Evolutionary conservation across 257 asterid genomes (phyloP), one percentile per base, ranked within the genome.

Genomic region (Nicotiana sylvestris): DNA sequence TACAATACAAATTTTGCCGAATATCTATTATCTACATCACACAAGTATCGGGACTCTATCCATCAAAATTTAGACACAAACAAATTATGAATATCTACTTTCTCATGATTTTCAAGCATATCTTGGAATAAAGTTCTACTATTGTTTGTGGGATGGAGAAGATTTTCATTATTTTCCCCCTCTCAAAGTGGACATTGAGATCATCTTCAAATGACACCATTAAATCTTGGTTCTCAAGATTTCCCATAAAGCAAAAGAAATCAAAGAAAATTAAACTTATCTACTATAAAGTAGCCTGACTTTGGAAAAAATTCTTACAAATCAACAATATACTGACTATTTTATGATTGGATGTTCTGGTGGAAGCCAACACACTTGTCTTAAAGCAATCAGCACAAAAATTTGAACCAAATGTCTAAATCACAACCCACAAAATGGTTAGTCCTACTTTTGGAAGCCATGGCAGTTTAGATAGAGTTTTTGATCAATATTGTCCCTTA

Each of bases 151-250:
- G 81, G 80, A 46, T 68, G 37, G 32, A 53, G 61, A 79, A 61
- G 65, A 46, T 74, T 67, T 58, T 72, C 49, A 25, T 82, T 68
- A 56, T 35, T 33, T 21, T 49, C 66, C 27, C 81, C 58, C 77
- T 76, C 78, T 86, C 33, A 58, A 37, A 81, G 88, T 82, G 85
- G 81, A 13, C 30, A 76, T 12, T 76, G 80, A 27, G 82, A 60
- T 83, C 85, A 77, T 62, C 82, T 81, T 84, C 83, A 67, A 85
- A 85, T 69, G 27, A 62, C 87, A 87, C 84, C 81, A 82, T 49
- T 51, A 56, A 25, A 68, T 37, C 64, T 80, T 66, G 89, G 83
- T 83, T 83, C 85, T 81, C 66, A 12, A 70, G 87, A 86, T 81
- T 60, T 84, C 49, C 65, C 77, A 53, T 64, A 55, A 35, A 68